These are phyloP conservation scores for Collybia sp. DNA, from an alignment of 768 basidiomycete genomes.

Conservation along the genomic window DNA sequence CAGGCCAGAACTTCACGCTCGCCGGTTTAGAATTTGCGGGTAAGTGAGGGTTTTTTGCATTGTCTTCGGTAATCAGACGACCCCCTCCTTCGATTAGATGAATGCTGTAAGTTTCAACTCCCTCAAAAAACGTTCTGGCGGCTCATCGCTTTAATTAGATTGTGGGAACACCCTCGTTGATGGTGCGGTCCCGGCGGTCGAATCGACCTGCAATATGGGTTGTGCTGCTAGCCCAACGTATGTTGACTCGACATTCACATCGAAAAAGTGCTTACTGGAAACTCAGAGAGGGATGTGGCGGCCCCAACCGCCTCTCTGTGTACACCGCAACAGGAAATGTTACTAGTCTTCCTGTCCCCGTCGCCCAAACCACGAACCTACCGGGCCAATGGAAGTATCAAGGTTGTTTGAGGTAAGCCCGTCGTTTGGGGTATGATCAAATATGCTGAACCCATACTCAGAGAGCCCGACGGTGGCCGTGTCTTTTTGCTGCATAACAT, in stretches of 20 bases:
- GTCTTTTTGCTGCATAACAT: constrained; percentile 61
- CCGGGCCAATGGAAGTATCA: constrained; percentile 62
- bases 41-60: constrained; percentile 21
- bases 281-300: constrained; percentile 65
- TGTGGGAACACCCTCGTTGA: constrained; percentile 66
- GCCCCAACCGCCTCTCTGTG: constrained; percentile 65
- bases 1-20: constrained; percentile 49
- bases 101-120: constrained; percentile 41
- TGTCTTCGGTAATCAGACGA: constrained; percentile 2
- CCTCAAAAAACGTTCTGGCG: too few relatives aligned
- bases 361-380: constrained; percentile 46
- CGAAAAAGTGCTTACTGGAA: constrained; percentile 4
- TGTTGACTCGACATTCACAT: constrained; percentile 15
- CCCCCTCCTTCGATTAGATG: constrained; percentile 14
- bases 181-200: constrained; percentile 48
- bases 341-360: constrained; percentile 54
- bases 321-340: constrained; percentile 53
- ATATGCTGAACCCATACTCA: not conserved
- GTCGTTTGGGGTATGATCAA: not conserved
- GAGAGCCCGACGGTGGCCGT: constrained; percentile 20
- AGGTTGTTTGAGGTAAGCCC: constrained; percentile 60
- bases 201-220: constrained; percentile 62
- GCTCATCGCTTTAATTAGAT: constrained; percentile 30
- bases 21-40: constrained; percentile 68
- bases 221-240: constrained; percentile 69